A percentile compares a stretch with the other conserved stretches of the same genome.
Evolutionary conservation across 371 early-diverging fungal species (phyloP).

Genomic region (Rhizopus delemar): DNA sequence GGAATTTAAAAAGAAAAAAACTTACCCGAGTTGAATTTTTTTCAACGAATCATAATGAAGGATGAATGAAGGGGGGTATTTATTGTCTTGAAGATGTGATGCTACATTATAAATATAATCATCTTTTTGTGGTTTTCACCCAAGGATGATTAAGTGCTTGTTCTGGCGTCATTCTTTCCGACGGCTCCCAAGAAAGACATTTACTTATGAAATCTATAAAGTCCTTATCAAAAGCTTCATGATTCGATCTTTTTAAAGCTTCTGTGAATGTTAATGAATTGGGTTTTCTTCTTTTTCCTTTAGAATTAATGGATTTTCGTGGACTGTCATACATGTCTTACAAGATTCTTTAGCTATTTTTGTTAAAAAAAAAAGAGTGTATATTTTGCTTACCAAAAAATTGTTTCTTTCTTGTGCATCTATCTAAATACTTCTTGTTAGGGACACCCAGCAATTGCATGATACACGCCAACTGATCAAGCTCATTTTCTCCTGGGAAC

Average conservation of each 20-base stretch:
- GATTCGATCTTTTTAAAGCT: conserved; percentile 51
- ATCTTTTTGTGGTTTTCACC: conserved; percentile 40
- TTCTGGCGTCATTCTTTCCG: conserved; percentile 75
- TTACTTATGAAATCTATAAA: conserved; percentile 84
- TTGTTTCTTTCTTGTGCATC: conserved; percentile 73
- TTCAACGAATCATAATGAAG: too few relatives aligned
- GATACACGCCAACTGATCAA: conserved; percentile 91
- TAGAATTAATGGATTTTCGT: conserved; percentile 72
- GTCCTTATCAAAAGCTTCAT: conserved; percentile 58
- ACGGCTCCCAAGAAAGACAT: conserved; percentile 88
- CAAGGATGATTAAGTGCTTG: conserved; percentile 79
- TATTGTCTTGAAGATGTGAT: too few relatives aligned
- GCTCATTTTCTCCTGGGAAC: conserved; percentile 97
- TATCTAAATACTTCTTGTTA: conserved; percentile 69
- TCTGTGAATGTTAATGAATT: conserved; percentile 69
- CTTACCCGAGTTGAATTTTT: not conserved
- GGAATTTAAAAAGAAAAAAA: not conserved
- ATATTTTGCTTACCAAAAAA: conserved; percentile 77
- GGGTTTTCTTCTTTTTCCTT: conserved; percentile 82
- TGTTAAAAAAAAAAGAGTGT: not conserved
- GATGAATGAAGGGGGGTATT: too few relatives aligned
- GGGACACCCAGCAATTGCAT: conserved; percentile 92
- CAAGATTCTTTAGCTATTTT: not conserved
- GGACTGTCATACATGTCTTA: conserved; percentile 69
- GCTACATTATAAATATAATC: not conserved